phyloP scores from a whole-genome alignment of 345 rosid genomes.

The Salix koriyanagi region DNA sequence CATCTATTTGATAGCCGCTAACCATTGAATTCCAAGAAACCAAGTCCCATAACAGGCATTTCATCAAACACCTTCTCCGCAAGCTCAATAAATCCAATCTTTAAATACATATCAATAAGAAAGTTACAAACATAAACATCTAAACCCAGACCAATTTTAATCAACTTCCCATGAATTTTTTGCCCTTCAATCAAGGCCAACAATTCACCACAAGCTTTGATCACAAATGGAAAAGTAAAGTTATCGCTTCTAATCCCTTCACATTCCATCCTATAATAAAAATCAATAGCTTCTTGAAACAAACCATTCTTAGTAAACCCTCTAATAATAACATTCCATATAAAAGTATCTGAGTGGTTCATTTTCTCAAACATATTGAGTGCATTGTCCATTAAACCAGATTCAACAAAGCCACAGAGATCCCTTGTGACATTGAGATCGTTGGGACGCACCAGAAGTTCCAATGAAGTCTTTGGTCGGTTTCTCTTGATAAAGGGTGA shows the following conservation, averaged over 20 bases:
- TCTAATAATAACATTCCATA: constrained; percentile 67
- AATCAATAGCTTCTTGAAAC: constrained; percentile 39
- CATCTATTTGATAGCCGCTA: constrained; percentile 25
- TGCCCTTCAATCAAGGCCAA: constrained; percentile 40
- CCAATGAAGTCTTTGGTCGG: constrained; percentile 1
- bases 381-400: constrained; percentile 47
- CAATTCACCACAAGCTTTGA: constrained; percentile 55
- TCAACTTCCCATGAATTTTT: constrained; percentile 46
- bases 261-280: constrained; percentile 43
- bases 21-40: constrained; percentile 25
- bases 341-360: constrained; percentile 39
- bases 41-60: constrained; percentile 13
- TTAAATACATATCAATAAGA: constrained; percentile 15
- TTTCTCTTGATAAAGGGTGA: not conserved
- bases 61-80: constrained; percentile 26
- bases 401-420: constrained; percentile 22
- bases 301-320: constrained; percentile 47
- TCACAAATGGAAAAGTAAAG: constrained; percentile 64
- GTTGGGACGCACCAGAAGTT: not conserved
- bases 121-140: constrained; percentile 50
- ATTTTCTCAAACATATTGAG: constrained; percentile 66
- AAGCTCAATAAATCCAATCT: constrained; percentile 9
- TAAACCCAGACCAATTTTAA: constrained; percentile 51
- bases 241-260: constrained; percentile 46
- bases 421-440: constrained; percentile 27